A percentile compares a stretch with the other conserved stretches of the same genome.
Conservation (phyloP, 1,139 yeast species). For the Geotrichum cucujoidarum region DNA sequence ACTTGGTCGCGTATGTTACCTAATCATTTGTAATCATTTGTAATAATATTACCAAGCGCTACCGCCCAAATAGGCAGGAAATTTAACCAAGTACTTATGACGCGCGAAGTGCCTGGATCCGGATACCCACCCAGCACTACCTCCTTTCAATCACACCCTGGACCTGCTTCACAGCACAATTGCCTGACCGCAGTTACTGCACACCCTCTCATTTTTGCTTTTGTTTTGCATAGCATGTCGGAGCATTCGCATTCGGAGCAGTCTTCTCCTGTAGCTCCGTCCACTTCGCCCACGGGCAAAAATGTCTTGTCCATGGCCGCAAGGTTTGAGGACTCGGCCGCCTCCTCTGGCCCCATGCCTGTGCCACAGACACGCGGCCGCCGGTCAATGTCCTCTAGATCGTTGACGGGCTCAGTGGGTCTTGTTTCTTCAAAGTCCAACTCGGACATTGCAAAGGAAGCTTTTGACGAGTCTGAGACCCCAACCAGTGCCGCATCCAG, state of each 20-base stretch:
- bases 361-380: not conserved
- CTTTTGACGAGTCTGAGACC: not conserved
- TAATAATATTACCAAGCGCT: no score
- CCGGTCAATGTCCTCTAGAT: not conserved
- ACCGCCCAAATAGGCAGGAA: no score
- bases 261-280: not conserved
- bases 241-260: not conserved
- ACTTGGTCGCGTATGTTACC: no score
- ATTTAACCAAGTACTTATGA: no score
- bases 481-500: not conserved
- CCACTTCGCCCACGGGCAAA: not conserved
- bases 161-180: not conserved
- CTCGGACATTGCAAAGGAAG: not conserved
- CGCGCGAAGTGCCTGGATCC: no score
- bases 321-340: constrained; percentile 7
- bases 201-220: no score
- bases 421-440: not conserved
- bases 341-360: not conserved
- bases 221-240: not conserved
- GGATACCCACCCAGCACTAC: not conserved
- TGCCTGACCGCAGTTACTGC: no score
- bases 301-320: constrained; percentile 10
- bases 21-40: no score
- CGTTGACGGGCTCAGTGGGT: not conserved
- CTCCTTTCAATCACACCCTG: not conserved